Base-by-base conservation (phyloP, 2,329 filamentous ascomycete species). In the Falciphora oryzae region DNA sequence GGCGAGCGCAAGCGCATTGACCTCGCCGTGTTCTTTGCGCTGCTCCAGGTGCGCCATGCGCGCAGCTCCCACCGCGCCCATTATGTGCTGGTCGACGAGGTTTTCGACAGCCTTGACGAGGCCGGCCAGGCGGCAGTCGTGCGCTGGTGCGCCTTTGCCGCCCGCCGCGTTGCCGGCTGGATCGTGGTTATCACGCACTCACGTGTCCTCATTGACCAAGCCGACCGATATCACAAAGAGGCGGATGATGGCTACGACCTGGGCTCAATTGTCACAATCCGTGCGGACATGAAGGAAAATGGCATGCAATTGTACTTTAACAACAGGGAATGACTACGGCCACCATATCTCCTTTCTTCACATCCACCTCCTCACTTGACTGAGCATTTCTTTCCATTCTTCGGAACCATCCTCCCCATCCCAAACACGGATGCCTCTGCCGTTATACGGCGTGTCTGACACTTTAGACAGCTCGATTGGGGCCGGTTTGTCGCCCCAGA, bases 1-100 rank as follows among this genome's bases (percentile, higher is more conserved):
- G 74, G 74, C 63, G 73, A 75, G 68, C 72, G 74, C n/a, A 75
- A 74, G 60, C 73, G 74, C 57, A 70, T 75, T 44, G 73, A 75
- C 65, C 71, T 75, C 0, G 74, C 74, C 29, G 68, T 75, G 25
- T 75, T 75, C 66, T 75, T 75, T 57, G 72, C 73, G 16, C 69
- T 75, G 25, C 67, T 74, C 63, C 68, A 70, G 63, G 66, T 74
- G 44, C 63, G 67, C 56, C 70, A 73, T 65, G 68, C 71, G 1
- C 66, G 69, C 22, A 71, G 71, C 56, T 59, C 68, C 8, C 71
- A 75, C 65, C 70, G 72, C 32, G 72, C 74, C 8, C 67, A 72
- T 25, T 75, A 75, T 63, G 67, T 75, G 65, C 71, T 75, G 18
- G 68, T 75, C 8, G 74, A 75, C 63, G 74, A 75, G 69, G 73